Evolutionary conservation across 164 flowering plant species (phyloP), one percentile per base, ranked within the genome.

Genomic region (Nymphaea colorata): DNA sequence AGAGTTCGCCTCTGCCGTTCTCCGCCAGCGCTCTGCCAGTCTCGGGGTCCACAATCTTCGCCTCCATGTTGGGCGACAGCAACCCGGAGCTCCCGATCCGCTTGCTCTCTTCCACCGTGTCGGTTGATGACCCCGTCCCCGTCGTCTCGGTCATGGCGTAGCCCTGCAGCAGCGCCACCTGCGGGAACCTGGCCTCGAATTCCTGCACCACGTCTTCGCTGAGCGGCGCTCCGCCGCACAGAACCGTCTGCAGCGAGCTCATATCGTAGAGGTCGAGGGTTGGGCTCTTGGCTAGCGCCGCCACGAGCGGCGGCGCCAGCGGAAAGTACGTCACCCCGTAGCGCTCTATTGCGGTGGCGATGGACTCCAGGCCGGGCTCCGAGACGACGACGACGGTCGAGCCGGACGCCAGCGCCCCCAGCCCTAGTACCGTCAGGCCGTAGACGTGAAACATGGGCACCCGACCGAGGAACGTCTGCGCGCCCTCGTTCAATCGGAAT

Each of bases 131-230:
- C 0, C 98, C 98, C 3, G 85, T 72, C n/a, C 85, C 95, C 18
- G 93, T 75, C 18, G 96, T 81, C 75, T 93, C 98, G 3, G 98
- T 93, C 82, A 93, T 69, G n/a, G 92, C 98, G 70, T 93, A 93
- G 68, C 98, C 96, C 72, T 93, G 96, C 43, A 82, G 72, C 60
- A 93, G 84, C 68, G 4, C 70, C 41, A 93, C 93, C 41, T 41
- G 14, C 51, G 98, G 98, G 72, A 74, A 93, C 81, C 74, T 80
- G 71, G 73, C 81, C 68, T 74, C 12, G 44, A 93, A 90, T 66
- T 90, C 95, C 69, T 90, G 90, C 6, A 75, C 90, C 79, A 93
- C 85, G 70, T 93, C 93, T 82, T 76, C 85, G 47, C 98, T 82
- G 74, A 93, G 72, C 62, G 98, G 98, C 1, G 97, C 96, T 3